Conservation (phyloP, 75 land plant species). For the Pseudotsuga menziesii region DNA sequence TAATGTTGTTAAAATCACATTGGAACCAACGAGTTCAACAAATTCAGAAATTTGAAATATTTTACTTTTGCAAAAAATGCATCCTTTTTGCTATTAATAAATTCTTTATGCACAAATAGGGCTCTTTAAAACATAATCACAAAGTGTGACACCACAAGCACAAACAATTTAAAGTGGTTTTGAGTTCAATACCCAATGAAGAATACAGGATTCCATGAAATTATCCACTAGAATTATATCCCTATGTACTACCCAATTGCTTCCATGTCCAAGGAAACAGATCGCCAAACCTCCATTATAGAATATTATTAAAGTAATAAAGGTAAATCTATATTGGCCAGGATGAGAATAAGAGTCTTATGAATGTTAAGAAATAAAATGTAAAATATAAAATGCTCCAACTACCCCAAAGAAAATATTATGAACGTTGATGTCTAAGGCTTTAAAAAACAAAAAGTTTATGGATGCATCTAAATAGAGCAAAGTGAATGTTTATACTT, state of each 20-base stretch:
- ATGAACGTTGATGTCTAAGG: background rate
- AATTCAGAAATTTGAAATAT: too few species aligned
- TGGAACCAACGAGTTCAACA: too few species aligned
- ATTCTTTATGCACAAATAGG: too few species aligned
- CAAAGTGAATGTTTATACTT: background rate
- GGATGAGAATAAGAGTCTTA: background rate
- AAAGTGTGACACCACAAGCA: too few species aligned
- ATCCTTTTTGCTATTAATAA: too few species aligned
- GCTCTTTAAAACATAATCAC: too few species aligned
- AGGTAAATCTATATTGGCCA: background rate
- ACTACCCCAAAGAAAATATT: background rate
- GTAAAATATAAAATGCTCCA: background rate
- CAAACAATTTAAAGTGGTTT: too few species aligned
- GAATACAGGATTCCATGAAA: background rate
- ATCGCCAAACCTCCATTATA: background rate
- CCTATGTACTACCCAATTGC: slow-evolving; percentile 1
- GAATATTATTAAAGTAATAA: background rate
- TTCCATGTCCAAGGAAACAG: background rate
- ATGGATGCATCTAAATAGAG: background rate
- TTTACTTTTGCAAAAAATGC: too few species aligned
- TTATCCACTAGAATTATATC: background rate
- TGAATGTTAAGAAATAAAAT: background rate
- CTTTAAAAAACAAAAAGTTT: background rate
- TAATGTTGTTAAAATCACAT: too few species aligned
- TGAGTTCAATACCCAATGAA: too few species aligned